Evolutionary conservation across 2,329 filamentous ascomycete species (phyloP).

Genomic region (Aspergillus arachidicola): DNA sequence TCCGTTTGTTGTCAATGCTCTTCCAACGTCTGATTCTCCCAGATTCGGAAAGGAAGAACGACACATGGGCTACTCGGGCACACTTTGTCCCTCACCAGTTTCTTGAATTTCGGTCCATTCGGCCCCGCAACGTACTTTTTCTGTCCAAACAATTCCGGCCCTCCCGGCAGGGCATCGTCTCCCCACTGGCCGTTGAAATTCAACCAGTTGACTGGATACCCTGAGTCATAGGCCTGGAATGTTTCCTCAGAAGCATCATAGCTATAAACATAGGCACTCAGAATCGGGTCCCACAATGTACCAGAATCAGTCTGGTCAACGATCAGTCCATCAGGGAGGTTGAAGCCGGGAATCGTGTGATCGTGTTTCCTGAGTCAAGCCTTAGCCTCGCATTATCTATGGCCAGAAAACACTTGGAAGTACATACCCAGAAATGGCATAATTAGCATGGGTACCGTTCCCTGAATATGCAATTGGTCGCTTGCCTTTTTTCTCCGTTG

Average conservation of each 20-base stretch:
- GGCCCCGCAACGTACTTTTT: constrained; percentile 61
- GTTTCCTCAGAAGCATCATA: constrained; percentile 47
- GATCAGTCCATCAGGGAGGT: constrained; percentile 57
- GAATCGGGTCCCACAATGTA: constrained; percentile 61
- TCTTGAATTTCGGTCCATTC: constrained; percentile 63
- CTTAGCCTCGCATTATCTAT: not conserved
- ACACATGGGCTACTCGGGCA: constrained; percentile 57
- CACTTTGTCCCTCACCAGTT: constrained; percentile 57
- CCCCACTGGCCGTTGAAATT: constrained; percentile 64
- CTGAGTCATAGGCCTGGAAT: constrained; percentile 52
- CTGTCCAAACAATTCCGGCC: constrained; percentile 56
- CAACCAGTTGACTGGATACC: constrained; percentile 57
- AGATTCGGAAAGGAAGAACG: constrained; percentile 41
- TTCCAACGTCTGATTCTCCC: constrained; percentile 10
- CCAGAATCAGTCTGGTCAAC: constrained; percentile 60
- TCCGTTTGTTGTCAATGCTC: constrained; percentile 1
- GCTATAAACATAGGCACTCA: constrained; percentile 59
- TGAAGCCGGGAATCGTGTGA: constrained; percentile 63
- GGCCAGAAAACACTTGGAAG: not conserved
- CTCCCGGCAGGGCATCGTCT: constrained; percentile 58
- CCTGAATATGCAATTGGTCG: constrained; percentile 62
- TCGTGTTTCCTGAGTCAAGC: constrained; percentile 54
- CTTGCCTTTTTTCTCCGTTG: constrained; percentile 55
- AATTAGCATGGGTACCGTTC: constrained; percentile 67
- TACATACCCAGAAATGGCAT: constrained; percentile 55